Evolutionary conservation across 306 rosid genomes (phyloP).

Genomic region (Senna tora): DNA sequence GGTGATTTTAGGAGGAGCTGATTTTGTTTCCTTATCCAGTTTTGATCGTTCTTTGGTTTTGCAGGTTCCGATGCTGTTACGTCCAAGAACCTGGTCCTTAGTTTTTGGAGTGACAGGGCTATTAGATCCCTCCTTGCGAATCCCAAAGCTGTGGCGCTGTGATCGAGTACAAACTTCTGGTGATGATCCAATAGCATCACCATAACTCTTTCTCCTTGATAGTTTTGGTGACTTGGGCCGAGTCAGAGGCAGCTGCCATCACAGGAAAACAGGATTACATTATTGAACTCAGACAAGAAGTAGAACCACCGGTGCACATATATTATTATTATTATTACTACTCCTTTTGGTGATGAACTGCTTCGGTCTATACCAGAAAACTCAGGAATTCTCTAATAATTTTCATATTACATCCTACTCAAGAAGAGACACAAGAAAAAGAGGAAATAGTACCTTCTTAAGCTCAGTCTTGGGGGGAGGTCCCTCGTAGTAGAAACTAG

Average conservation of each 20-base stretch:
- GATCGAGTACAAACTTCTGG: conserved; percentile 47
- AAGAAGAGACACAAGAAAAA: conserved; percentile 3
- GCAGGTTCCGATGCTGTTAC: conserved; percentile 41
- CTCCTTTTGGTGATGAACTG: background rate
- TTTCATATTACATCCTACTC: conserved; percentile 2
- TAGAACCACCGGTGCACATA: background rate
- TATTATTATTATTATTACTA: conserved; percentile 6
- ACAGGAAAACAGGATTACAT: conserved; percentile 25
- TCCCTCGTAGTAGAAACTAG: conserved; percentile 86
- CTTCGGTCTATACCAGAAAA: conserved; percentile 21
- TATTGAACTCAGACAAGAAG: conserved; percentile 16
- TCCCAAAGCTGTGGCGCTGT: conserved; percentile 65
- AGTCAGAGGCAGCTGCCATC: conserved; percentile 81
- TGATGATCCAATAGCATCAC: conserved; percentile 54
- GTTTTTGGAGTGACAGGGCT: conserved; percentile 40
- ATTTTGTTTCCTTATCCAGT: conserved; percentile 52
- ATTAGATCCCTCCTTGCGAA: conserved; percentile 35
- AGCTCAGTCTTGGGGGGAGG: conserved; percentile 86
- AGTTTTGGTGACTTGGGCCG: conserved; percentile 90
- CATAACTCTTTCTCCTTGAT: conserved; percentile 81
- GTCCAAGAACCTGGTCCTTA: conserved; percentile 49
- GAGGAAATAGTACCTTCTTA: conserved; percentile 70
- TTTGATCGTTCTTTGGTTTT: conserved; percentile 55
- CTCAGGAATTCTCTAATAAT: conserved; percentile 13
- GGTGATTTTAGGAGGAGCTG: conserved; percentile 44